Evolutionary conservation across 176 grass and related monocot species (phyloP).

Genomic region (Chrysopogon serrulatus): DNA sequence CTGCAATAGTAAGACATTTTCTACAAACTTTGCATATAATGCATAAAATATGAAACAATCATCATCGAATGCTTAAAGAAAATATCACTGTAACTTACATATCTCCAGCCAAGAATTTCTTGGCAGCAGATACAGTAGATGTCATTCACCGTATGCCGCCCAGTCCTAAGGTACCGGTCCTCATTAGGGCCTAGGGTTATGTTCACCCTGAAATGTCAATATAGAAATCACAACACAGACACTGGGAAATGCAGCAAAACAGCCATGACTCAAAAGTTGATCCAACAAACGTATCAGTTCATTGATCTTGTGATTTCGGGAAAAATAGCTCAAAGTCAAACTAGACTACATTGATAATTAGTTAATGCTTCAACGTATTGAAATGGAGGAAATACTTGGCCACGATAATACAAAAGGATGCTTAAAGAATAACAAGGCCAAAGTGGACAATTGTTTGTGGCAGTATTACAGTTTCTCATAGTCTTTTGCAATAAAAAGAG

Average conservation of each 20-base stretch:
- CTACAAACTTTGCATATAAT: too few species aligned
- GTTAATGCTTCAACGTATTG: not conserved
- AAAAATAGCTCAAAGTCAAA: not conserved
- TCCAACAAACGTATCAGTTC: not conserved
- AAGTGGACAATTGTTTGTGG: not conserved
- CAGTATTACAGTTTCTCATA: not conserved
- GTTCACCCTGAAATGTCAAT: conserved; percentile 45
- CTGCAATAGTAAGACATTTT: too few species aligned
- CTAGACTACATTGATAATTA: not conserved
- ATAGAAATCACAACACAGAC: not conserved
- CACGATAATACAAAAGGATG: not conserved
- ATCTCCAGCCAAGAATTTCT: conserved; percentile 76
- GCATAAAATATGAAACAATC: not conserved
- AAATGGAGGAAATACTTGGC: not conserved
- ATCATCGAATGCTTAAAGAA: not conserved
- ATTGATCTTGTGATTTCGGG: not conserved
- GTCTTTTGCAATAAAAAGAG: not conserved
- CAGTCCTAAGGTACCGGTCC: conserved; percentile 43
- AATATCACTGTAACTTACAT: conserved; percentile 45
- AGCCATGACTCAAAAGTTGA: not conserved
- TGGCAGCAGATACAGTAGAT: conserved; percentile 67
- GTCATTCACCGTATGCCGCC: conserved; percentile 60
- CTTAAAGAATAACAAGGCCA: not conserved
- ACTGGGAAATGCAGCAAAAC: not conserved
- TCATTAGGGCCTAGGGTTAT: conserved; percentile 54